Evolutionary conservation across 1,284 basidiomycete species (phyloP), one percentile per base, ranked within the genome.

Genomic region (Dichomitus squalens): DNA sequence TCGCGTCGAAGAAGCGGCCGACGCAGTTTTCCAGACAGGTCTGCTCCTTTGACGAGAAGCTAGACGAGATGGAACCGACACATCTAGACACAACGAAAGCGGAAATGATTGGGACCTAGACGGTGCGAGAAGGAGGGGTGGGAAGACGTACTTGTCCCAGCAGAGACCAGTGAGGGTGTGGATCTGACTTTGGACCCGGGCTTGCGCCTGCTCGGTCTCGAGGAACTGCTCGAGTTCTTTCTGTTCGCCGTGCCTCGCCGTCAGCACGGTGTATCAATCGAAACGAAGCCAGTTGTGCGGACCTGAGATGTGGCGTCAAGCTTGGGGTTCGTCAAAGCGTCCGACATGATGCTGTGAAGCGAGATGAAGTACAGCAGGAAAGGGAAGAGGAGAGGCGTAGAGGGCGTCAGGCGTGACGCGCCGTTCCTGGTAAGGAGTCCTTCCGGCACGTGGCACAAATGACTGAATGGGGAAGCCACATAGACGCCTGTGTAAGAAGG

Each of bases 1-100:
- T 93, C n/a, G 92, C 88, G 76, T 98, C 96, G 65, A 98, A 79
- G 79, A 98, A 98, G 56, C 96, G 83, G 64, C 95, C 93, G 46
- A 97, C 95, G 70, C 95, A 98, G 76, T 96, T 96, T 59, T 84
- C 79, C 46, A 98, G 81, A 72, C 96, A 98, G 52, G 80, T 80
- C 66, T 91, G 87, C 75, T 98, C 96, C 44, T 84, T 80, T 57
- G 90, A 81, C 34, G 92, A 91, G 76, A 98, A 97, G 54, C 53
- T 34, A 31, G 56, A 60, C 48, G 61, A 63, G 59, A 63, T 63
- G 56, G 61, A 63, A 52, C 58, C 58, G 52, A 63, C 61, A 41
- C 61, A 63, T 60, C 61, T 63, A 58, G 58, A 59, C 48, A 41
- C 8, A 27, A 27, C 35, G 18, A 33, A 29, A 18, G 39, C 36